phyloP scores from a whole-genome alignment of 768 basidiomycete genomes.

The Trametopsis cervina region DNA sequence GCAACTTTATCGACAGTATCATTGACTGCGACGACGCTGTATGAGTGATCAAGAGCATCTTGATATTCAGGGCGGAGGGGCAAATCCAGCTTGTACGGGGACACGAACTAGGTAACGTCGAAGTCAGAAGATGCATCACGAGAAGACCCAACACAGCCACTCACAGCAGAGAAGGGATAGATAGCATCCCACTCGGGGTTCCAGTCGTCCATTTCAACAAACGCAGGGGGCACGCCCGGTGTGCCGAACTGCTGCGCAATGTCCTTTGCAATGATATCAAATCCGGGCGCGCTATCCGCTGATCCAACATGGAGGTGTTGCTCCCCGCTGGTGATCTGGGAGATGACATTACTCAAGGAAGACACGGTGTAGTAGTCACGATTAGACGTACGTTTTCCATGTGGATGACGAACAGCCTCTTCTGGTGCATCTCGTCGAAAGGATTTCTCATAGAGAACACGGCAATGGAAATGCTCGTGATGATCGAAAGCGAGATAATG shows the following conservation, averaged over 20 bases:
- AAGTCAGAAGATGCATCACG: too few relatives aligned
- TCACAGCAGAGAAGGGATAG: conserved; percentile 72
- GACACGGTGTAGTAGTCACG: background rate
- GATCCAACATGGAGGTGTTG: conserved; percentile 75
- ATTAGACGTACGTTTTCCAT: conserved; percentile 70
- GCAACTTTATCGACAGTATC: conserved; percentile 44
- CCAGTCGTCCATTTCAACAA: conserved; percentile 62
- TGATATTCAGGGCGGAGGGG: conserved; percentile 32
- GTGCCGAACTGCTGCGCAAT: conserved; percentile 58
- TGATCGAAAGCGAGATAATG: conserved; percentile 39
- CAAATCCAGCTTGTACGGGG: conserved; percentile 74
- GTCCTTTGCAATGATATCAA: conserved; percentile 49
- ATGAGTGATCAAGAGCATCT: conserved; percentile 25
- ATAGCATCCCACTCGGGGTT: conserved; percentile 87
- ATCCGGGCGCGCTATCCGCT: conserved; percentile 79
- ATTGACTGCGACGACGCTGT: conserved; percentile 52
- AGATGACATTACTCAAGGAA: too few relatives aligned
- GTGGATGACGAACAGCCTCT: conserved; percentile 77
- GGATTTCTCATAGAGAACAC: conserved; percentile 53
- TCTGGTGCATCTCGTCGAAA: conserved; percentile 85
- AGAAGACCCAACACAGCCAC: conserved; percentile 28
- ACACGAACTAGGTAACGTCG: conserved; percentile 64
- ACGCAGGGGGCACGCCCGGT: conserved; percentile 30
- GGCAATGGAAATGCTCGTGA: conserved; percentile 46
- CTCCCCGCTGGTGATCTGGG: conserved; percentile 62